Percentiles rank a stretch among this genome's conserved stretches.
These are phyloP conservation scores for Cryptosporidium tyzzeri DNA, from an alignment of 169 alveolate species.

Conservation along the genomic window DNA sequence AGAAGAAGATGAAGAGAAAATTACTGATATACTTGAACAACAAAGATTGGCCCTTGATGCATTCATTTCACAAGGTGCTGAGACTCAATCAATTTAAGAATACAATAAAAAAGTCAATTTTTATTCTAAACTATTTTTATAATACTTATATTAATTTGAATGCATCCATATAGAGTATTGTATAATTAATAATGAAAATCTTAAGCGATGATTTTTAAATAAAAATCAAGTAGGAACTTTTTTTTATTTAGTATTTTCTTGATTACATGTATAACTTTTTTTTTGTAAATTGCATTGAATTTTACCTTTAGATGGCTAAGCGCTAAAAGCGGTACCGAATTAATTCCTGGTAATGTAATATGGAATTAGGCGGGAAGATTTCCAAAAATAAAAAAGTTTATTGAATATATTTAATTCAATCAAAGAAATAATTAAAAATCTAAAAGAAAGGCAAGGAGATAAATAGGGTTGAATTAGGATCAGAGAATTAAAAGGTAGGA, in stretches of 20 bases:
- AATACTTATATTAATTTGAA: not conserved
- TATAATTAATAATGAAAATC: not conserved
- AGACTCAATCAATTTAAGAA: constrained; percentile 52
- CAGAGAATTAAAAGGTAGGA: not conserved
- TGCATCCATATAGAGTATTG: not conserved
- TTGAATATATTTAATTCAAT: not conserved
- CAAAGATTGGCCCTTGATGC: constrained; percentile 76
- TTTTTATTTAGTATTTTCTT: not conserved
- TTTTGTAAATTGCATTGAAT: too few relatives aligned
- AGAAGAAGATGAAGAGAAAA: constrained; percentile 74
- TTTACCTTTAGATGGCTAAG: not conserved
- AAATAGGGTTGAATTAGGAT: not conserved
- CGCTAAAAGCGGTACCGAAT: constrained; percentile 13
- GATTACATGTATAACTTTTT: not conserved
- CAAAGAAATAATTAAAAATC: too few relatives aligned
- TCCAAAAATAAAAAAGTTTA: not conserved
- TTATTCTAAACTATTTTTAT: not conserved
- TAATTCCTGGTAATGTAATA: not conserved
- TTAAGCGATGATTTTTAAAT: not conserved
- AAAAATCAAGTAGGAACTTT: not conserved
- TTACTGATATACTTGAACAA: constrained; percentile 73
- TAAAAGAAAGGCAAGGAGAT: not conserved
- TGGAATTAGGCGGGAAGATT: not conserved
- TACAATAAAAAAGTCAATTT: not conserved
- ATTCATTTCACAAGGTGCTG: constrained; percentile 70